Evolutionary conservation across 1,139 yeast genomes (phyloP), one percentile per base, ranked within the genome.

Genomic region (Candida sp.): DNA sequence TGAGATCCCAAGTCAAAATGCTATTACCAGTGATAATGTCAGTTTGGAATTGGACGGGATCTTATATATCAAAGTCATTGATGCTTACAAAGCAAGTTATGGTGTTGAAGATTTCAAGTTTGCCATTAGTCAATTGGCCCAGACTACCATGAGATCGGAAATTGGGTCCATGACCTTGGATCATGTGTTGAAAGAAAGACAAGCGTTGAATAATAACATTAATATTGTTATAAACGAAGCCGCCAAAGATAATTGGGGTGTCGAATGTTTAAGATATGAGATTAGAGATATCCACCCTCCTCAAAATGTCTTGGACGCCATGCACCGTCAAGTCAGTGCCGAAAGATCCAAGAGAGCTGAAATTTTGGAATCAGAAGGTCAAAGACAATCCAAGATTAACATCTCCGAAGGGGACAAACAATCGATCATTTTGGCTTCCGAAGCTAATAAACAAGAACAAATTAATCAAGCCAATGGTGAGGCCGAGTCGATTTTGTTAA

Each of bases 221-320:
- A 87, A 90, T 45, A 58, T 70, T n/a, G 88, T 85, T 6, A 82
- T 88, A 56, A 88, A 88, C 59, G 95, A 86, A 54, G 96, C 96
- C 4, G 88, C 96, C 9, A 72, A 70, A 44, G 90, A 81, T 40
- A 70, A 69, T 48, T 88, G 96, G 96, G 96, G 96, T 43, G 85
- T 88, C 44, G 78, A 80, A 55, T 88, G 96, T 59, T 72, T 88
- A 52, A 78, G 96, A 58, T 87, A 88, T 61, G 96, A 88, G 63
- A 87, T 88, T 63, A 77, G 91, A 57, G 96, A 88, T 59, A 87
- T 88, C 46, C 91, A 87, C 57, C 96, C 96, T 4, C 96, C 96
- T 1, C 76, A 77, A 36, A 85, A 86, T 54, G 96, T 87, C n/a
- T 76, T 87, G 55, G 93, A 85, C 55, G 95, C 95, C 35, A 87